Evolutionary conservation across 129 eudicot species (phyloP).

Genomic region (Artemisia annua): DNA sequence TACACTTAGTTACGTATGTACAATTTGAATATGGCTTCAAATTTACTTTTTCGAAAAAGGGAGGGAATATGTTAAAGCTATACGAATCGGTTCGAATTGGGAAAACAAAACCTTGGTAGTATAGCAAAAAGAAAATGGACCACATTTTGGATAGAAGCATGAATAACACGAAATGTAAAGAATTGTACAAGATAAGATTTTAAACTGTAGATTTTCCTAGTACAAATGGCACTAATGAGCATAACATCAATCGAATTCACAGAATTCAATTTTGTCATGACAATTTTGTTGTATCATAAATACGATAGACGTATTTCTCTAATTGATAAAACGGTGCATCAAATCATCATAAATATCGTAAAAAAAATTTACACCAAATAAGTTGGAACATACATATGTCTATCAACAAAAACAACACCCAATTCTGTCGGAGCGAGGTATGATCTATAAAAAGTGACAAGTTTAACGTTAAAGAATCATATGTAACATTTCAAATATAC

Average conservation of each 20-base stretch:
- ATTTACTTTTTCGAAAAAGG: constrained; percentile 18
- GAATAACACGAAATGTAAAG: not conserved
- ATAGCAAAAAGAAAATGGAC: constrained; percentile 3
- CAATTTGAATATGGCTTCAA: constrained; percentile 14
- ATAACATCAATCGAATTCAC: not conserved
- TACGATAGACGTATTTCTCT: not conserved
- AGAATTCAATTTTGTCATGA: constrained; percentile 6
- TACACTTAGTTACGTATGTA: constrained; percentile 22
- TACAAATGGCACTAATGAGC: constrained; percentile 13
- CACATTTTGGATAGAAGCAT: constrained; percentile 11
- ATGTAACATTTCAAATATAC: too few species aligned
- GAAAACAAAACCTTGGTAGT: constrained; percentile 21
- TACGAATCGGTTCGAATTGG: constrained; percentile 4
- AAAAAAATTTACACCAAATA: not conserved
- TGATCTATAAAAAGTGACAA: too few species aligned
- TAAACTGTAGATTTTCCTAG: constrained; percentile 13
- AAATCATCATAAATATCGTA: not conserved
- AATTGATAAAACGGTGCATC: not conserved
- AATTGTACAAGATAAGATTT: not conserved
- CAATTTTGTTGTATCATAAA: constrained; percentile 11
- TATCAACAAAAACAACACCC: too few species aligned
- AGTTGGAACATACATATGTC: too few species aligned
- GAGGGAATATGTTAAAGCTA: constrained; percentile 23
- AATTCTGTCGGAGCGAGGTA: too few species aligned
- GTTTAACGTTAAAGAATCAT: too few species aligned